Conservation (phyloP, 257 asterid genomes). For the Jacaranda mimosifolia region DNA sequence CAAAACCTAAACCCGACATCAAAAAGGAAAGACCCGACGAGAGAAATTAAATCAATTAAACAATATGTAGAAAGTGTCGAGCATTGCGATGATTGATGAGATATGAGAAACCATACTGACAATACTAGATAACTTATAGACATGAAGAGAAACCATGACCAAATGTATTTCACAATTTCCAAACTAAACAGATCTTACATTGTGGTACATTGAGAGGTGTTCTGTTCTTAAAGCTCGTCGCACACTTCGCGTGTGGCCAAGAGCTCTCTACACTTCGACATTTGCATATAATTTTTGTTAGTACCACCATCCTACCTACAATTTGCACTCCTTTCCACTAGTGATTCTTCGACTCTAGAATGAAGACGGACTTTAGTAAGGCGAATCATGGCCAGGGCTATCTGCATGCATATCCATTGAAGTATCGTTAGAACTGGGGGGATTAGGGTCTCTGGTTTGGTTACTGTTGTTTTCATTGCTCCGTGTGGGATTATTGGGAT, state of each 20-base stretch:
- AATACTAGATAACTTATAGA: constrained; percentile 2
- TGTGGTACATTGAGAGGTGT: neutral
- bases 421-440: constrained; percentile 56
- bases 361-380: constrained; percentile 36
- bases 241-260: constrained; percentile 8
- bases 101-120: neutral
- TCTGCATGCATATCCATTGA: constrained; percentile 67
- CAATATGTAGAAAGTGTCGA: neutral
- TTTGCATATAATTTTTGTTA: constrained; percentile 26
- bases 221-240: neutral
- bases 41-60: neutral
- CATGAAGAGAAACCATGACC: constrained; percentile 28
- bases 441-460: constrained; percentile 51
- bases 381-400: constrained; percentile 62
- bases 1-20: no score
- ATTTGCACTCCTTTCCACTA: constrained; percentile 16
- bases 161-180: constrained; percentile 24
- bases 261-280: constrained; percentile 26
- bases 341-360: neutral
- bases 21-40: no score
- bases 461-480: constrained; percentile 40
- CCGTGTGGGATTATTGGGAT: constrained; percentile 36
- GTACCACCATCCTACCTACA: constrained; percentile 29
- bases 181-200: constrained; percentile 24
- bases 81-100: neutral